Evolutionary conservation across 2,329 filamentous ascomycete species (phyloP).

Genomic region (Ophiosphaerella narmari): DNA sequence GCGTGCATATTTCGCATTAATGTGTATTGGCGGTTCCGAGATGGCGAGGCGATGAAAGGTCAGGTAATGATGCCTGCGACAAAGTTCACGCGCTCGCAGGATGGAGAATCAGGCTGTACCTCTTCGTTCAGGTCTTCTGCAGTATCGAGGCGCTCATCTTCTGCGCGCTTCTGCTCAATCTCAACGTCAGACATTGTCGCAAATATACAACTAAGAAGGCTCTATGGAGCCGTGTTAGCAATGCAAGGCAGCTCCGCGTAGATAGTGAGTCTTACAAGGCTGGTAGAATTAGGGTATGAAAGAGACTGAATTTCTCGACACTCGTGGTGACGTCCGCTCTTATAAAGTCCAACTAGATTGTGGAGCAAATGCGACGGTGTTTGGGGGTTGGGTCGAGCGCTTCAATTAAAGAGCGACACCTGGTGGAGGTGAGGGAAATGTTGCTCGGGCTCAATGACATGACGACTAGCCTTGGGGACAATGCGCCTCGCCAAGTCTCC

Average conservation of each 20-base stretch:
- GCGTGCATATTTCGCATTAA: not conserved
- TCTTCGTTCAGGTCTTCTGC: slow-evolving; percentile 43
- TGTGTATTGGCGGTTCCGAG: too few relatives aligned
- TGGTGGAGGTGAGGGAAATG: slow-evolving; percentile 17
- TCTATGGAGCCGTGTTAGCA: slow-evolving; percentile 9
- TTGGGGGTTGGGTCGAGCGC: slow-evolving; percentile 1
- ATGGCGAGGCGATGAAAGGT: not conserved
- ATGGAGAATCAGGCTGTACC: slow-evolving; percentile 26
- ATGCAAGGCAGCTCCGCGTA: slow-evolving; percentile 5
- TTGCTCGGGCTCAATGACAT: slow-evolving; percentile 23
- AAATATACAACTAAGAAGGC: not conserved
- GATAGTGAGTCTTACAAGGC: slow-evolving; percentile 17
- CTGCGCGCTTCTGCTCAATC: slow-evolving; percentile 34
- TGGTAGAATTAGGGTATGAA: slow-evolving; percentile 9
- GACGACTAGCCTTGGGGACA: slow-evolving; percentile 21
- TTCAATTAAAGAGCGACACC: slow-evolving; percentile 15
- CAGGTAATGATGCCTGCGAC: not conserved
- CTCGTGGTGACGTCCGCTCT: not conserved
- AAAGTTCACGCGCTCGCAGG: not conserved
- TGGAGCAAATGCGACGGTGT: slow-evolving; percentile 14
- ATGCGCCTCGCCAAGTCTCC: slow-evolving; percentile 18
- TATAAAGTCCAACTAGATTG: not conserved
- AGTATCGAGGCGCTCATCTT: slow-evolving; percentile 40
- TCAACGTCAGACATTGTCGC: slow-evolving; percentile 38
- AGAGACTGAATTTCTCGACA: slow-evolving; percentile 1